phyloP scores from a whole-genome alignment of 2,329 filamentous ascomycete genomes.

The Aulographum hederae region DNA sequence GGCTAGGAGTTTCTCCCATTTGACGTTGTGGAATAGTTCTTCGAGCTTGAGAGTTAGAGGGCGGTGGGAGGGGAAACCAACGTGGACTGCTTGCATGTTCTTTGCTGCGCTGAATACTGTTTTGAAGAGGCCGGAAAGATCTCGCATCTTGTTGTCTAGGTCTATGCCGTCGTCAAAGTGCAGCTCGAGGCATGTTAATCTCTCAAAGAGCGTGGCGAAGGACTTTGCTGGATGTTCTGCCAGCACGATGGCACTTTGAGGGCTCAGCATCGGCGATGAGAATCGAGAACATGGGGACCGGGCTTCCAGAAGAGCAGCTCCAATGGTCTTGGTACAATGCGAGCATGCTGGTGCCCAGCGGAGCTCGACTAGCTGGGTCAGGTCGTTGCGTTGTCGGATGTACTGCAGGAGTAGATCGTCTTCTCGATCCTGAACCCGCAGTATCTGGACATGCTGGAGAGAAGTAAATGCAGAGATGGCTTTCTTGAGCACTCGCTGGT shows the following conservation, averaged over 20 bases:
- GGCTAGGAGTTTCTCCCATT: slow-evolving; percentile 41
- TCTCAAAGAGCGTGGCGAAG: slow-evolving; percentile 32
- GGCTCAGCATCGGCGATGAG: slow-evolving; percentile 43
- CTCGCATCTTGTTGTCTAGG: slow-evolving; percentile 37
- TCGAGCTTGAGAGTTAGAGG: slow-evolving; percentile 40
- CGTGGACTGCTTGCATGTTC: slow-evolving; percentile 43
- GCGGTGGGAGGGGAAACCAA: slow-evolving; percentile 41
- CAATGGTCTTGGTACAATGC: slow-evolving; percentile 40
- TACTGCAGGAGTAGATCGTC: slow-evolving; percentile 36
- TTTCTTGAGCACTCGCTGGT: slow-evolving; percentile 32
- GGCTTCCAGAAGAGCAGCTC: slow-evolving; percentile 36
- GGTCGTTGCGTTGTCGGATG: slow-evolving; percentile 25
- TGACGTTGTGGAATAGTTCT: slow-evolving; percentile 41
- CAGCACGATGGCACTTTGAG: slow-evolving; percentile 36
- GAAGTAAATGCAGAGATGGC: slow-evolving; percentile 39
- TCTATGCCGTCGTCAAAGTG: slow-evolving; percentile 48
- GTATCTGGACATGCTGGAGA: slow-evolving; percentile 45
- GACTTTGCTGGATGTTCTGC: slow-evolving; percentile 26
- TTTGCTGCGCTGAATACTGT: slow-evolving; percentile 39
- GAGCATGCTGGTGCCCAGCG: slow-evolving; percentile 45
- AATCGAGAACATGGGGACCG: slow-evolving; percentile 40
- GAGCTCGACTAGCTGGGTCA: slow-evolving; percentile 29
- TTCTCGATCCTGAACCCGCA: slow-evolving; percentile 40
- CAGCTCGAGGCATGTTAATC: slow-evolving; percentile 43
- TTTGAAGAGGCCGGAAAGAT: slow-evolving; percentile 38